phyloP scores from a whole-genome alignment of 257 asterid genomes.

The Solanum clarkiae region DNA sequence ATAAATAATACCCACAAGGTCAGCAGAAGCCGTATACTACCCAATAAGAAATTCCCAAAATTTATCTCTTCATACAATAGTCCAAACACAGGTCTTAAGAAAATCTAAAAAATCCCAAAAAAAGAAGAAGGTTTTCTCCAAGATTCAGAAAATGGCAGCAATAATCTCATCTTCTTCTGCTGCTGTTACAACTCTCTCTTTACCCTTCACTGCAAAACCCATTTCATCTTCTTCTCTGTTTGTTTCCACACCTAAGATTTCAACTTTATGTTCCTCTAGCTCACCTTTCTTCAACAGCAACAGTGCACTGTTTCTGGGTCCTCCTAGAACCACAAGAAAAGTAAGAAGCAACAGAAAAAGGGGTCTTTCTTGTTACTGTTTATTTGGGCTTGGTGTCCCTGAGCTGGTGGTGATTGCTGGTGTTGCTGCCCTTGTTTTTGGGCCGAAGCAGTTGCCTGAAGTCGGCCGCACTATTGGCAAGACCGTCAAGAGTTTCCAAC shows the following conservation, averaged over 20 bases:
- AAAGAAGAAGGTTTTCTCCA: neutral
- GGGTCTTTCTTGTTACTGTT: conserved; percentile 52
- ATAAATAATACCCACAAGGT: neutral
- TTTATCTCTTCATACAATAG: neutral
- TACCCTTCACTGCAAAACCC: neutral
- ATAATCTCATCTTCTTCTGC: neutral
- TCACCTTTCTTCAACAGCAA: conserved; percentile 44
- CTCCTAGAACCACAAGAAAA: neutral
- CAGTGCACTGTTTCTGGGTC: conserved; percentile 12
- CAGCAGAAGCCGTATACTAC: neutral
- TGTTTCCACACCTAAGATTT: neutral
- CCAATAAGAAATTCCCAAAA: neutral
- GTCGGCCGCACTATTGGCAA: conserved; percentile 80
- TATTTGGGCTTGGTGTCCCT: conserved; percentile 91
- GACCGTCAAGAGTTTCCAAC: conserved; percentile 87
- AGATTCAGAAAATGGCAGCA: neutral
- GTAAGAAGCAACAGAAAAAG: conserved; percentile 7
- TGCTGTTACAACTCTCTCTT: neutral
- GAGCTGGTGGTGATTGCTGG: conserved; percentile 85
- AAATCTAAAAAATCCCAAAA: neutral
- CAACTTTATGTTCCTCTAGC: conserved; percentile 33
- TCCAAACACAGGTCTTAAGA: neutral
- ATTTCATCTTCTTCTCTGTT: neutral
- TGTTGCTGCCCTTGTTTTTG: conserved; percentile 69
- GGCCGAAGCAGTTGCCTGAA: conserved; percentile 80